Evolutionary conservation across 164 flowering plant species (phyloP).

Genomic region (Amborella trichopoda): DNA sequence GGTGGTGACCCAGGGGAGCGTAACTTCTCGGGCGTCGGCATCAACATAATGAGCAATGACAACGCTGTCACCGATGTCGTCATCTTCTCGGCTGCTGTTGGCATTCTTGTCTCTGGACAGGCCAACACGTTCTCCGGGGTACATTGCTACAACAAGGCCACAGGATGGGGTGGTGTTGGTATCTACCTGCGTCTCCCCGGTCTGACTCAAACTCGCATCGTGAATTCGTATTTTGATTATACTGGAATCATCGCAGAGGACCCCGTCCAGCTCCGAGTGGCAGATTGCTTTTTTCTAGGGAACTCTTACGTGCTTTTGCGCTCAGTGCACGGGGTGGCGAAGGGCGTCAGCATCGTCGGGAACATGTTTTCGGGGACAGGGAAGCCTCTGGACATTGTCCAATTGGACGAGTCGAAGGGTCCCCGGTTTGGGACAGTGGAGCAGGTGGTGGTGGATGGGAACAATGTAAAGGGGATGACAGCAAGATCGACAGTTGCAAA

Average conservation of each 20-base stretch:
- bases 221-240: conserved; percentile 73
- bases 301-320: conserved; percentile 52
- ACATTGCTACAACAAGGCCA: conserved; percentile 91
- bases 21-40: conserved; percentile 59
- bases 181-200: conserved; percentile 54
- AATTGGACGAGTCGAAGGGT: conserved; percentile 46
- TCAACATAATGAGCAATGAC: conserved; percentile 58
- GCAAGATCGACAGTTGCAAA: conserved; percentile 7
- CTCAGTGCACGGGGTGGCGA: conserved; percentile 47
- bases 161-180: conserved; percentile 84
- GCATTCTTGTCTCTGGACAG: conserved; percentile 57
- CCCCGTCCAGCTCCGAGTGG: conserved; percentile 65
- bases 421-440: conserved; percentile 41
- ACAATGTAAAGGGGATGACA: conserved; percentile 7
- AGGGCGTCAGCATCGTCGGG: conserved; percentile 61
- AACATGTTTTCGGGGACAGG: conserved; percentile 68
- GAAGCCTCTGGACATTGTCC: conserved; percentile 53
- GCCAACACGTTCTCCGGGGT: conserved; percentile 72
- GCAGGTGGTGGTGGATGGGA: conserved; percentile 51
- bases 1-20: conserved; percentile 55
- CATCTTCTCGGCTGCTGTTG: conserved; percentile 59
- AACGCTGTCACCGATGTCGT: conserved; percentile 74
- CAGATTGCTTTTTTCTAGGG: conserved; percentile 69
- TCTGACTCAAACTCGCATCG: conserved; percentile 66
- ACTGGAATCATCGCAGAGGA: conserved; percentile 91